A percentile compares a stretch with the other conserved stretches of the same genome.
Evolutionary conservation across 140 eudicot genomes (phyloP).

Genomic region (Erigeron philadelphicus): DNA sequence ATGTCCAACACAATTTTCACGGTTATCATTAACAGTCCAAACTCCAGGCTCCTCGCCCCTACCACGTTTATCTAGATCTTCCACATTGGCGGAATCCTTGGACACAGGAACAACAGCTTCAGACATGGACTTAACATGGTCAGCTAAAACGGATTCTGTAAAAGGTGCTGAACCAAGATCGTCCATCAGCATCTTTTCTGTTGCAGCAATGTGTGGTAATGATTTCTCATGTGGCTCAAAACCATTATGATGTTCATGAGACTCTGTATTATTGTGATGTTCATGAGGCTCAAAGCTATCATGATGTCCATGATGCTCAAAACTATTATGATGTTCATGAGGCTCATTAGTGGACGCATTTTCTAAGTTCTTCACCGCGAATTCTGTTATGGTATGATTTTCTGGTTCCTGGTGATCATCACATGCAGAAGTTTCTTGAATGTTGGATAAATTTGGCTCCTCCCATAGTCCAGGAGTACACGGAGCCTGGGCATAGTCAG

Average conservation of each 20-base stretch:
- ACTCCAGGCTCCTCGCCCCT: constrained; percentile 22
- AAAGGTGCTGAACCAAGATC: constrained; percentile 32
- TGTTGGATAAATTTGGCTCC: constrained; percentile 67
- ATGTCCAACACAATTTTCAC: constrained; percentile 23
- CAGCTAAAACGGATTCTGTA: constrained; percentile 19
- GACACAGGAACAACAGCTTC: constrained; percentile 31
- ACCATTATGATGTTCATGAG: constrained; percentile 32
- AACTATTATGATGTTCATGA: constrained; percentile 10
- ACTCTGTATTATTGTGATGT: constrained; percentile 21
- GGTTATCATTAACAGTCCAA: constrained; percentile 15
- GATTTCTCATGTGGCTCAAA: constrained; percentile 33
- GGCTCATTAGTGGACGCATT: constrained; percentile 37
- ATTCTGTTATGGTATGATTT: constrained; percentile 40
- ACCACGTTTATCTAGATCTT: constrained; percentile 17
- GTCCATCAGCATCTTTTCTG: constrained; percentile 23
- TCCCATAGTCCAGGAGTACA: constrained; percentile 87
- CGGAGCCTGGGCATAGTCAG: constrained; percentile 83
- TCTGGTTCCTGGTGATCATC: constrained; percentile 76
- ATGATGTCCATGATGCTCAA: background rate
- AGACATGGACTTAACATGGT: constrained; percentile 25
- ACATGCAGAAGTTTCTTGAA: constrained; percentile 67
- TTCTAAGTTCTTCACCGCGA: constrained; percentile 34
- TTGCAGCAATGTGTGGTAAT: constrained; percentile 18
- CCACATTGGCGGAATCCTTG: constrained; percentile 25
- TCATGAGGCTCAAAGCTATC: too few relatives aligned